Evolutionary conservation across 306 rosid genomes (phyloP).

Genomic region (Notholithocarpus densiflorus): DNA sequence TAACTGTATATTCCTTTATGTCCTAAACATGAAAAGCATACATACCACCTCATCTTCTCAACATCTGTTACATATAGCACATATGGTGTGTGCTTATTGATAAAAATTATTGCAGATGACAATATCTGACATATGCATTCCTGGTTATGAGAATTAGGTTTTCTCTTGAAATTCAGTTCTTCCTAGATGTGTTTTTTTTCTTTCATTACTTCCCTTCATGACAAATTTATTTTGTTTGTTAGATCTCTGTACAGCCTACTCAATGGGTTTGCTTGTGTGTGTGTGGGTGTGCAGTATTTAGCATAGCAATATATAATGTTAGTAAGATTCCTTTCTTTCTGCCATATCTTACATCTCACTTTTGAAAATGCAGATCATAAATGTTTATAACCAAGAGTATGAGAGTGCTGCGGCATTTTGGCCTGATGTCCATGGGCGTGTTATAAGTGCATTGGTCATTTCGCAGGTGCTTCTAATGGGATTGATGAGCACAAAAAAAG

Average conservation of each 20-base stretch:
- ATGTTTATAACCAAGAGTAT: slow-evolving; percentile 87
- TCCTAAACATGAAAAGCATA: too few relatives aligned
- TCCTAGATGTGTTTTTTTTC: not conserved
- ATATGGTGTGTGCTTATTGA: too few relatives aligned
- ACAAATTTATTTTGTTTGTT: not conserved
- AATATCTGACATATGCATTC: not conserved
- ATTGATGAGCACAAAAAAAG: slow-evolving; percentile 62
- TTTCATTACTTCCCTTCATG: not conserved
- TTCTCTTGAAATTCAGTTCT: not conserved
- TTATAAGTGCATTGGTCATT: slow-evolving; percentile 62
- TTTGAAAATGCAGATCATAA: slow-evolving; percentile 74
- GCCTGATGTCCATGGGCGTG: slow-evolving; percentile 92
- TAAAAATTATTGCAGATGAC: not conserved
- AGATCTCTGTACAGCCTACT: not conserved
- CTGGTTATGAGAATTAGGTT: not conserved
- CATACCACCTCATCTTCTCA: too few relatives aligned
- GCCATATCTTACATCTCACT: slow-evolving; percentile 10
- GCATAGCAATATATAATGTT: not conserved
- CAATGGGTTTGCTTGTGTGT: not conserved
- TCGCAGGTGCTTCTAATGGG: slow-evolving; percentile 81
- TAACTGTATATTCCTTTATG: too few relatives aligned
- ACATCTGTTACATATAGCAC: too few relatives aligned
- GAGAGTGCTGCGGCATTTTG: slow-evolving; percentile 97
- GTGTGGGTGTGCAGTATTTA: not conserved
- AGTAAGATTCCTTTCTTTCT: not conserved